phyloP scores from a whole-genome alignment of 1,139 yeast genomes.

The Kazachstania sp. region DNA sequence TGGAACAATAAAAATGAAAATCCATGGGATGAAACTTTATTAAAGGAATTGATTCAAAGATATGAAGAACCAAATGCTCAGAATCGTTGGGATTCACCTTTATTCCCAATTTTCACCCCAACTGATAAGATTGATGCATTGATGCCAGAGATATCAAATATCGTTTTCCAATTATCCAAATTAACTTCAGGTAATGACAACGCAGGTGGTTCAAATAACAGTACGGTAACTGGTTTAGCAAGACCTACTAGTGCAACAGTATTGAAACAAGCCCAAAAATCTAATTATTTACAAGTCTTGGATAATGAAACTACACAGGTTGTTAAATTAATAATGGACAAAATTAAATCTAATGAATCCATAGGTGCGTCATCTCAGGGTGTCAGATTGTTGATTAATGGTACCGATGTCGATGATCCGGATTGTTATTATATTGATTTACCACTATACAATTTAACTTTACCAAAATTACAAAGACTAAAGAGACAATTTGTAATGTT shows the following conservation, averaged over 20 bases:
- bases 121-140: constrained; percentile 31
- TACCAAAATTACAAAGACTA: constrained; percentile 74
- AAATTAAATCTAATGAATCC: constrained; percentile 16
- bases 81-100: constrained; percentile 91
- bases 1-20: constrained; percentile 44
- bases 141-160: constrained; percentile 5
- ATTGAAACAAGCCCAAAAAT: constrained; percentile 61
- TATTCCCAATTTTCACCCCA: constrained; percentile 59
- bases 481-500: constrained; percentile 73
- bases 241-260: constrained; percentile 73
- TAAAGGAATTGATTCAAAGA: constrained; percentile 67
- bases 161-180: constrained; percentile 6
- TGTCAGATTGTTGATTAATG: constrained; percentile 28
- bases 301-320: constrained; percentile 51
- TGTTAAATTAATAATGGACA: constrained; percentile 21
- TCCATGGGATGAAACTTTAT: constrained; percentile 61
- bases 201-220: background rate
- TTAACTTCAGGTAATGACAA: background rate
- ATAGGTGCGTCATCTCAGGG: constrained; percentile 19
- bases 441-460: constrained; percentile 55
- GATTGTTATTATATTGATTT: constrained; percentile 43
- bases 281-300: constrained; percentile 69
- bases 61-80: constrained; percentile 89
- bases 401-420: constrained; percentile 32
- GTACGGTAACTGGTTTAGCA: constrained; percentile 10